Evolutionary conservation across 2,329 filamentous ascomycete genomes (phyloP).

Genomic region (Atkinsonella hypoxylon): DNA sequence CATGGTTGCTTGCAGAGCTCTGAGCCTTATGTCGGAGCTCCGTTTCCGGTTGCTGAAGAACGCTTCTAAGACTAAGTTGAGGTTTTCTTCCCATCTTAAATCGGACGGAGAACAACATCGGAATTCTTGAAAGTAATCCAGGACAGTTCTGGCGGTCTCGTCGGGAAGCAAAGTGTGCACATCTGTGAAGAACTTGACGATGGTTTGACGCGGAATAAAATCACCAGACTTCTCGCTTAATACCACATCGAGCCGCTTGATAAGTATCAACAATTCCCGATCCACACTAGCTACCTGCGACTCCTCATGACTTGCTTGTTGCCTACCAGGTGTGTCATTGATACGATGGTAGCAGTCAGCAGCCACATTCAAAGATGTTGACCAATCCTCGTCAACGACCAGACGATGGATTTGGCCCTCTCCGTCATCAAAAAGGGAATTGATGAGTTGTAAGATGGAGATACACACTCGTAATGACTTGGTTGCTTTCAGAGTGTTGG

Average conservation of each 20-base stretch:
- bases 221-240: conserved; percentile 32
- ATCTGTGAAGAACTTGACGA: conserved; percentile 54
- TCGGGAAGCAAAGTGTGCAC: conserved; percentile 53
- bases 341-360: conserved; percentile 36
- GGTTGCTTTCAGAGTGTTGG: conserved; percentile 34
- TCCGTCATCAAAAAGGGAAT: conserved; percentile 41
- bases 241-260: conserved; percentile 37
- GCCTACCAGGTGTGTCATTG: conserved; percentile 14
- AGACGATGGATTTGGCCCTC: conserved; percentile 41
- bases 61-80: conserved; percentile 45
- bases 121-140: conserved; percentile 57
- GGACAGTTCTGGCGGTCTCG: conserved; percentile 48
- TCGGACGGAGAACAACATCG: conserved; percentile 63
- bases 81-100: conserved; percentile 52
- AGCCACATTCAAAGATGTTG: conserved; percentile 46
- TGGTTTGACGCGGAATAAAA: conserved; percentile 51
- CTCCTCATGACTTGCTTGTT: conserved; percentile 15
- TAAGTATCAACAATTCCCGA: conserved; percentile 31
- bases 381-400: conserved; percentile 55
- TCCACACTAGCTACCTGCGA: conserved; percentile 25
- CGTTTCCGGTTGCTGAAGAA: conserved; percentile 52
- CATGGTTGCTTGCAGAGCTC: conserved; percentile 48
- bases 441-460: conserved; percentile 39
- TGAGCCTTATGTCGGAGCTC: conserved; percentile 49
- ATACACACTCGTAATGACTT: conserved; percentile 32